These are phyloP conservation scores for Coriaria nepalensis DNA, from an alignment of 306 rosid species.

Conservation along the genomic window DNA sequence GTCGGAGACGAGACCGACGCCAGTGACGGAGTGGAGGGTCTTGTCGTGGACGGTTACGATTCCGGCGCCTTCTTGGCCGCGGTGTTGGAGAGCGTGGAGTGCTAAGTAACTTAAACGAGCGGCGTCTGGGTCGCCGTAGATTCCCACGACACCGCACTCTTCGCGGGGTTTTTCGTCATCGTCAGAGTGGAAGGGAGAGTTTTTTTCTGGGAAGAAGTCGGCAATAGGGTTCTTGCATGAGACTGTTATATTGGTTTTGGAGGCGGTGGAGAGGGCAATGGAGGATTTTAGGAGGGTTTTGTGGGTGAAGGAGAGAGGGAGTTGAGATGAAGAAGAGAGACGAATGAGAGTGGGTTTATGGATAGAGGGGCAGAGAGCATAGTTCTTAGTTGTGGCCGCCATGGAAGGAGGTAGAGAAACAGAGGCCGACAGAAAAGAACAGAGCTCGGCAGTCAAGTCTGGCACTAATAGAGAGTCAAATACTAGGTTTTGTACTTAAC, in stretches of 20 bases:
- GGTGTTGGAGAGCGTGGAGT: constrained; percentile 90
- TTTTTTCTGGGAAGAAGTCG: constrained; percentile 9
- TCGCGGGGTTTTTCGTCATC: constrained; percentile 75
- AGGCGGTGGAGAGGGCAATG: constrained; percentile 5
- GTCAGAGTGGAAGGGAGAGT: constrained; percentile 6
- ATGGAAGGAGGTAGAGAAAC: constrained; percentile 2
- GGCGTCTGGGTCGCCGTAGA: constrained; percentile 73
- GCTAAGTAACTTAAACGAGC: constrained; percentile 62
- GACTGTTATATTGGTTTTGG: constrained; percentile 6
- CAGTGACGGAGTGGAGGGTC: constrained; percentile 46
- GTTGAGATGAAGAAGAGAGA: constrained; percentile 5
- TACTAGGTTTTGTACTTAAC: too few species aligned
- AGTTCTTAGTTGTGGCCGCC: constrained; percentile 26
- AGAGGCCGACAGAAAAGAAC: neutral
- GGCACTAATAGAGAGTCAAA: too few species aligned
- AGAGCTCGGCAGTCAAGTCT: too few species aligned
- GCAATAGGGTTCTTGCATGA: constrained; percentile 32
- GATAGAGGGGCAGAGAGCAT: constrained; percentile 24
- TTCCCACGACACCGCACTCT: constrained; percentile 88
- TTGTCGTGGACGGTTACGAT: constrained; percentile 50
- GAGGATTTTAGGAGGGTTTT: constrained; percentile 24
- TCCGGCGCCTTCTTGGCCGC: constrained; percentile 93
- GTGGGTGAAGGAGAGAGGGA: constrained; percentile 10
- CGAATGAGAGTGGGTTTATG: constrained; percentile 16
- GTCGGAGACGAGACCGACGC: constrained; percentile 77